A percentile compares a stretch with the other conserved stretches of the same genome.
Evolutionary conservation across 2,329 filamentous ascomycete species (phyloP).

Genomic region (Coniochaeta pulveracea): DNA sequence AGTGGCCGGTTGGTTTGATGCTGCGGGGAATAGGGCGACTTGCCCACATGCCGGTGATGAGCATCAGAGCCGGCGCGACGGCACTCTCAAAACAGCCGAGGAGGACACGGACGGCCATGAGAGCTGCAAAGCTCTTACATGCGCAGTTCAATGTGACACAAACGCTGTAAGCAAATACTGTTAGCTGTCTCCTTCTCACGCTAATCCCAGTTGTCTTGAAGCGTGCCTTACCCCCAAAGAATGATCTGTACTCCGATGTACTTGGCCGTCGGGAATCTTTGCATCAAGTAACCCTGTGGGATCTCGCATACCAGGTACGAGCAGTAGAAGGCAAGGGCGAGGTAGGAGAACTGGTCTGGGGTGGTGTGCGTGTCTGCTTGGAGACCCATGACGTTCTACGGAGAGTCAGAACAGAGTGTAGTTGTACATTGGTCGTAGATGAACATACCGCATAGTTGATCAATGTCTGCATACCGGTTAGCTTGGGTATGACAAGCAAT

Average conservation of each 20-base stretch:
- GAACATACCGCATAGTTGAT: constrained; percentile 3
- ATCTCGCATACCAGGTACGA: constrained; percentile 14
- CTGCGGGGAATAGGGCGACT: not conserved
- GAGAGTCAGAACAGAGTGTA: not conserved
- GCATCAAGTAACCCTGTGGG: constrained; percentile 34
- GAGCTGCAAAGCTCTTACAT: constrained; percentile 13
- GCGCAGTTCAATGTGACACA: constrained; percentile 37
- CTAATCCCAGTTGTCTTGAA: not conserved
- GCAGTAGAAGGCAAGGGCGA: constrained; percentile 14
- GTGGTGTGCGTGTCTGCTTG: constrained; percentile 1
- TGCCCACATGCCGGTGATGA: constrained; percentile 35
- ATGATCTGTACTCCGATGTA: constrained; percentile 33
- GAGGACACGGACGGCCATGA: constrained; percentile 36
- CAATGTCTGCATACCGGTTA: not conserved
- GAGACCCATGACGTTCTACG: constrained; percentile 3
- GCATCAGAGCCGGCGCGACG: constrained; percentile 40
- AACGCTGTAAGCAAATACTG: constrained; percentile 28
- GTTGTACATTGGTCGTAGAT: not conserved
- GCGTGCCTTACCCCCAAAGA: constrained; percentile 25
- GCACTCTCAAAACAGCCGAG: constrained; percentile 42
- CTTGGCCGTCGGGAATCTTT: constrained; percentile 39
- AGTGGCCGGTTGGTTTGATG: not conserved
- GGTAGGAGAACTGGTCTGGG: constrained; percentile 21
- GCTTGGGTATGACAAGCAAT: too few species aligned
- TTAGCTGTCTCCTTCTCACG: not conserved